Conservation (phyloP, 768 basidiomycete species). For the Hygrocybe coccinea region DNA sequence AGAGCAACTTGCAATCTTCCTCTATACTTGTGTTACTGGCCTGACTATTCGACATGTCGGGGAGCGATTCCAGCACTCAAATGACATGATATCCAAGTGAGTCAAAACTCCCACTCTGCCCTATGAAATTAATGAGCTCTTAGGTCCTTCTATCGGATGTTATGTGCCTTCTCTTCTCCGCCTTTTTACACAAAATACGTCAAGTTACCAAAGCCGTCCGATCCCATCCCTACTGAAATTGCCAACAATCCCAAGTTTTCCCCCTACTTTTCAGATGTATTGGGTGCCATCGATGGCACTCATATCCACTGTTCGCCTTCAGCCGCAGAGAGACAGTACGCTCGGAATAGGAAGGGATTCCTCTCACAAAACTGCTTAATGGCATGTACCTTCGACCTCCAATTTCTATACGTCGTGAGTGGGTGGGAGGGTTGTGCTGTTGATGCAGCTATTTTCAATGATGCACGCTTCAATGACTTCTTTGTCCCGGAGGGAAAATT, state of each 20-base stretch:
- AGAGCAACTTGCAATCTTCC: background rate
- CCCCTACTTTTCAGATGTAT: constrained; percentile 29
- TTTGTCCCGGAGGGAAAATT: constrained; percentile 29
- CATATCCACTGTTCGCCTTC: constrained; percentile 22
- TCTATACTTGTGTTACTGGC: no score
- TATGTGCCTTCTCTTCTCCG: constrained; percentile 10
- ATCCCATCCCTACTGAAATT: constrained; percentile 18
- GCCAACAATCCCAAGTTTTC: constrained; percentile 23
- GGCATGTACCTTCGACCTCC: constrained; percentile 23
- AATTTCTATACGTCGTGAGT: constrained; percentile 30
- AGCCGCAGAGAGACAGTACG: constrained; percentile 14
- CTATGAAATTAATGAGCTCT: background rate
- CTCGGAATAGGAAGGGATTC: constrained; percentile 28
- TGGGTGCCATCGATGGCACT: constrained; percentile 34
- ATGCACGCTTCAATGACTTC: constrained; percentile 27
- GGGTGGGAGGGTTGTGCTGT: constrained; percentile 40
- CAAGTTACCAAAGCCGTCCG: constrained; percentile 16
- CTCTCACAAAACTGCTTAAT: constrained; percentile 38
- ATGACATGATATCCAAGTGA: constrained; percentile 11
- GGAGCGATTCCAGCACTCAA: no score
- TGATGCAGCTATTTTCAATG: constrained; percentile 31
- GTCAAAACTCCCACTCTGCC: constrained; percentile 3
- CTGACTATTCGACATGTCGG: no score
- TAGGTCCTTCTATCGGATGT: constrained; percentile 13
- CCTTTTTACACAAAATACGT: constrained; percentile 19